Evolutionary conservation across 2,329 filamentous ascomycete genomes (phyloP).

Genomic region (Gnomoniopsis smithogilvyi): DNA sequence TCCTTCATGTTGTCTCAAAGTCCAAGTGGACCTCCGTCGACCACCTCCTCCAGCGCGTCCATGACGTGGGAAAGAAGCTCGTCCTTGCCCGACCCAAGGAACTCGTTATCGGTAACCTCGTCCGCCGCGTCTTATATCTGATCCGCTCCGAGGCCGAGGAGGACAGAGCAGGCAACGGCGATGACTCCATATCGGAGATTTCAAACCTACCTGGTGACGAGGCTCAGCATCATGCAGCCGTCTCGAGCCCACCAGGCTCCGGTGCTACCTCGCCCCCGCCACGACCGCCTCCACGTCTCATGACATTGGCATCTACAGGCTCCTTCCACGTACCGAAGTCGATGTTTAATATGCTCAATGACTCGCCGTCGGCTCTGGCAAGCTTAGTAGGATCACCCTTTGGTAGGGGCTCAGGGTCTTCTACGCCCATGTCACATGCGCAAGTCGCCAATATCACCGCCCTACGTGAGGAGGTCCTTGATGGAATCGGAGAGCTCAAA

Average conservation of each 20-base stretch:
- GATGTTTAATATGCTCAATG: slow-evolving; percentile 84
- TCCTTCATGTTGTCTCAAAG: slow-evolving; percentile 80
- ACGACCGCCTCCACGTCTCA: slow-evolving; percentile 39
- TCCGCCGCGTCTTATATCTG: slow-evolving; percentile 82
- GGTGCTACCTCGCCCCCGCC: slow-evolving; percentile 14
- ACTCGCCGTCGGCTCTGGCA: slow-evolving; percentile 51
- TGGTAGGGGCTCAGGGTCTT: slow-evolving; percentile 35
- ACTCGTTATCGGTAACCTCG: slow-evolving; percentile 91
- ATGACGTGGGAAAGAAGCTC: slow-evolving; percentile 72
- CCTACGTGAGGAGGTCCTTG: slow-evolving; percentile 84
- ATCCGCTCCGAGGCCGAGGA: slow-evolving; percentile 90
- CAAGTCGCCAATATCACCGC: slow-evolving; percentile 56
- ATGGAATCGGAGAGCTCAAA: slow-evolving; percentile 92
- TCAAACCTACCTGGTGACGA: slow-evolving; percentile 21
- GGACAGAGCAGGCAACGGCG: slow-evolving; percentile 61
- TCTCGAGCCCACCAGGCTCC: background rate
- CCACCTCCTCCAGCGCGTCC: slow-evolving; percentile 76
- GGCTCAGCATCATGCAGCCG: background rate
- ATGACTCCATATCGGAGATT: slow-evolving; percentile 56
- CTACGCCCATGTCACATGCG: slow-evolving; percentile 30
- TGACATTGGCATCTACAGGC: slow-evolving; percentile 56
- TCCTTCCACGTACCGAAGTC: slow-evolving; percentile 69
- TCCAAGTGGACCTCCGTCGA: slow-evolving; percentile 75
- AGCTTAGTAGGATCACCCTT: slow-evolving; percentile 42
- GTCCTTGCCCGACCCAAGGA: slow-evolving; percentile 84